Base-by-base conservation (phyloP, 228 moss, liverwort and hornwort genomes). In the Sphagnum fallax region DNA sequence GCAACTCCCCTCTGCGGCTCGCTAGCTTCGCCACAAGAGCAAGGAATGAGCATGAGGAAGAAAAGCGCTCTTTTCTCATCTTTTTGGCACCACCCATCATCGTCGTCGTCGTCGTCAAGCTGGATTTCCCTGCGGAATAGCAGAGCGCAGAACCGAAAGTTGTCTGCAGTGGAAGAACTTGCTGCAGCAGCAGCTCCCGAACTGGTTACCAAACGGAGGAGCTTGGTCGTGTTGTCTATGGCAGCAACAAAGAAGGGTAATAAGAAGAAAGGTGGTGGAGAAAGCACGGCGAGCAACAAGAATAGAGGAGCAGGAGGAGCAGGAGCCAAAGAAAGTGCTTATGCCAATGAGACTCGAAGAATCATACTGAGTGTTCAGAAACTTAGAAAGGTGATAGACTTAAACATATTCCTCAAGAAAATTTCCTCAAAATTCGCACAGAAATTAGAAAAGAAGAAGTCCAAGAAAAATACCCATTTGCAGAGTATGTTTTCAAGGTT, bases 331-430 rank as follows among this genome's bases (percentile, higher is more conserved):
- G 79, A 77, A 65, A 83, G 77, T 49, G 93, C 93, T 4, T 97
- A 97, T 47, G 93, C 91, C 47, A 97, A 79, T 67, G 96, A 97
- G 70, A 97, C 96, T 48, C 79, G 91, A n/a, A 91, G 89, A 53
- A 90, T 90, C 10, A 97, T 93, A 71, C 91, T 97, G 63, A 97
- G 64, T 75, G 78, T 93, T 66, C 96, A 89, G 1, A 97, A 93
- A 75, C 86, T 97, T 61, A 76, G 84, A 53, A 97, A 97, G 93
- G 94, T 94, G 14, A 48, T 73, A 5, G 16, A 32, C 32, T 2
- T 32, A 32, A 32, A 32, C 32, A 32, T 32, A 32, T 11, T 11
- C 15, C 15, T 15, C 15, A 11, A 15, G 15, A 4, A 60, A 60
- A 15, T 15, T 15, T 60, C 15, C 59, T 60, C 59, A 11, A 60